Base-by-base conservation (phyloP, 2,329 filamentous ascomycete genomes). In the Ophiocordyceps camponoti-rufipedis region DNA sequence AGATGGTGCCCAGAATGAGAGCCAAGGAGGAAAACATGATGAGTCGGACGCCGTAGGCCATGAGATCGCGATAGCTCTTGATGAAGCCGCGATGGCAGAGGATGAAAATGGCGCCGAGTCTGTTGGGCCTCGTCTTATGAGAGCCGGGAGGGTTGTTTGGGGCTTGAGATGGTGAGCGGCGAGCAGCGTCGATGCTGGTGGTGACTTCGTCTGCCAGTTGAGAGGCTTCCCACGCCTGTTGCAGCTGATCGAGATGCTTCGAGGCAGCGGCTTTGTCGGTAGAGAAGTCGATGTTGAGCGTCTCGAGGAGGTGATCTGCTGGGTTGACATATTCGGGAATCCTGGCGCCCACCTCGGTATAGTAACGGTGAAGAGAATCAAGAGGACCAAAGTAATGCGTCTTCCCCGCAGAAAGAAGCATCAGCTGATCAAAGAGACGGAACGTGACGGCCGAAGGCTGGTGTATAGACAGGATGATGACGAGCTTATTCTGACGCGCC, bases 1-100 rank as follows among this genome's bases (percentile, higher is more conserved):
- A 94, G 10, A 93, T 82, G 0, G 86, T 93, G 7, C 86, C 85
- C 80, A 89, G 87, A 74, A 91, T 80, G 53, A 91, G 75, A 1
- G 85, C 85, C n/a, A 93, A 69, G 1, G 76, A 75, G 16, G 55
- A 49, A 60, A 93, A 91, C 85, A 93, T 93, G 39, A 74, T 79
- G 39, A 91, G 69, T 4, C 86, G 76, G 52, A 93, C 85, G 0
- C 82, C 84, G 55, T 94, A 94, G 0, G 80, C 85, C 44, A 93
- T 75, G 6, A 93, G 71, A 57, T 94, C 86, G 29, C 86, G 78
- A 59, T 88, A 84, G 43, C 78, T 81, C 64, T 94, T 94, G 61
- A 93, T 78, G 56, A 85, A 86, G 13, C 78, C 78, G 28, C 86
- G 78, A 57, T 89, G 83, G 14, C 91, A 70, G 4, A 93, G 70